Evolutionary conservation across 164 flowering plant species (phyloP).

Genomic region (Echeveria elegans): DNA sequence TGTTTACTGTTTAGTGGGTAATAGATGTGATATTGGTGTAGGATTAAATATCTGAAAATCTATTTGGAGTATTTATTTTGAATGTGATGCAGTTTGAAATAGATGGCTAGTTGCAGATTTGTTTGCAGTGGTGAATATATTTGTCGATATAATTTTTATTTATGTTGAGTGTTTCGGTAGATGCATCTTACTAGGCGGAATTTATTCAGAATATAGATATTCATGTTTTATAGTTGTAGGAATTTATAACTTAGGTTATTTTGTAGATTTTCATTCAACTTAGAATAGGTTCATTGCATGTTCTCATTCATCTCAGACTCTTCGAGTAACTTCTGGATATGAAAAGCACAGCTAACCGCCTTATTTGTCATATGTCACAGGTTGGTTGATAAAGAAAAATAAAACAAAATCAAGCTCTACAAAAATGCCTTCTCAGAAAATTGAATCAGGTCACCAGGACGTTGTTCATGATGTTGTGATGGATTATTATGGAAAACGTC

Average conservation of each 20-base stretch:
- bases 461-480: conserved; percentile 38
- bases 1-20: too few relatives aligned
- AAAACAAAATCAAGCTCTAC: not conserved
- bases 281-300: too few relatives aligned
- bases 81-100: not conserved
- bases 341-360: not conserved
- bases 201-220: not conserved
- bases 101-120: not conserved
- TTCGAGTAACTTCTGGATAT: too few relatives aligned
- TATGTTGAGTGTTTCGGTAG: too few relatives aligned
- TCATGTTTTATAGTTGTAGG: not conserved
- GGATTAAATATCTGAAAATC: too few relatives aligned
- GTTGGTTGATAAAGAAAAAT: not conserved
- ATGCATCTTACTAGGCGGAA: not conserved
- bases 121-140: not conserved
- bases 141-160: not conserved
- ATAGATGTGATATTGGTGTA: too few relatives aligned
- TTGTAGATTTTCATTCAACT: too few relatives aligned
- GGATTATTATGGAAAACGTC: conserved; percentile 45
- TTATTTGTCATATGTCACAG: not conserved
- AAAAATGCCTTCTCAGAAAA: conserved; percentile 38
- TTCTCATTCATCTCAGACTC: too few relatives aligned
- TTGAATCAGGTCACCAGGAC: conserved; percentile 40
- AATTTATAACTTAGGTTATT: not conserved
- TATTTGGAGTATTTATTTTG: not conserved